These are phyloP conservation scores for Friedmanniomyces simplex DNA, from an alignment of 495 filamentous ascomycete genomes.

Conservation along the genomic window DNA sequence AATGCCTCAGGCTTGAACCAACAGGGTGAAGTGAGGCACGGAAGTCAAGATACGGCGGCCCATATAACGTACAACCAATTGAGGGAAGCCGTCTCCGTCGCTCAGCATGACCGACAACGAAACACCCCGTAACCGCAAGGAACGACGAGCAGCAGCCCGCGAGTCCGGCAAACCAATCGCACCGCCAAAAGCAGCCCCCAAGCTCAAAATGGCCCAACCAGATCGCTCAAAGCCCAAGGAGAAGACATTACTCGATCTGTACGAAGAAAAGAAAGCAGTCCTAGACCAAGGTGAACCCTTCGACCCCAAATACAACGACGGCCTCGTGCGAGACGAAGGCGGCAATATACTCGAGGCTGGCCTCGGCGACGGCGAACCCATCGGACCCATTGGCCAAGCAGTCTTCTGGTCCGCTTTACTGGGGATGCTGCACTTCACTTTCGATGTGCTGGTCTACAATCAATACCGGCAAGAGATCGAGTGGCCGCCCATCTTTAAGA, in stretches of 20 bases:
- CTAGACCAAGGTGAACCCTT: constrained; percentile 30
- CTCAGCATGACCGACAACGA: constrained; percentile 18
- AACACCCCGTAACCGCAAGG: constrained; percentile 39
- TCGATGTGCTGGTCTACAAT: constrained; percentile 82
- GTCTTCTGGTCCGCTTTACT: constrained; percentile 62
- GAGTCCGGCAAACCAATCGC: constrained; percentile 13
- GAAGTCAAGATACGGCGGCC: no score
- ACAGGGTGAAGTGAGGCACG: no score
- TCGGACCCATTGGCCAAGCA: constrained; percentile 48
- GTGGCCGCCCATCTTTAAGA: constrained; percentile 45
- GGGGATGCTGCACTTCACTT: constrained; percentile 74
- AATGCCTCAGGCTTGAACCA: no score
- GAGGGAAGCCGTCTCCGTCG: no score
- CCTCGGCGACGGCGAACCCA: constrained; percentile 26
- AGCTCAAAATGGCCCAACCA: constrained; percentile 41
- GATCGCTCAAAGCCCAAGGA: constrained; percentile 44
- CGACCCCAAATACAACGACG: constrained; percentile 21
- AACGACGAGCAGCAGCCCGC: constrained; percentile 26
- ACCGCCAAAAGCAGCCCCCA: constrained; percentile 11
- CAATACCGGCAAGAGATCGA: constrained; percentile 70
- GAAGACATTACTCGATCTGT: constrained; percentile 55
- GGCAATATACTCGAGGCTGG: constrained; percentile 23
- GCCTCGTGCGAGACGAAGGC: constrained; percentile 27
- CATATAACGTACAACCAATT: no score
- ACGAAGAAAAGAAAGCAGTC: constrained; percentile 47